A percentile compares a stretch with the other conserved stretches of the same genome.
Conservation (phyloP, 2,329 filamentous ascomycete genomes). For the Ceratocystis alfenasii region DNA sequence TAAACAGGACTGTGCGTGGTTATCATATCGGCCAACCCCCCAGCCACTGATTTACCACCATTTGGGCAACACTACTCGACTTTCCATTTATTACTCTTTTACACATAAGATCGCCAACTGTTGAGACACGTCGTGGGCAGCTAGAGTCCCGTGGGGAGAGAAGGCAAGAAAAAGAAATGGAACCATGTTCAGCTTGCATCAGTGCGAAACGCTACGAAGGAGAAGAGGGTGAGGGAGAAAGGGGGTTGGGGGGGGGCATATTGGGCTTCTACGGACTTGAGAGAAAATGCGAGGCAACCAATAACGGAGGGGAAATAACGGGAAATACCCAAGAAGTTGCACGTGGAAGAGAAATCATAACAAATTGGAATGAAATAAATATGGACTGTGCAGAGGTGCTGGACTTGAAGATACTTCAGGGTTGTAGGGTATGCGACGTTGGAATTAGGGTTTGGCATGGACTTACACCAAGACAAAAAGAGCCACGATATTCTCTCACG, state of each 20-base stretch:
- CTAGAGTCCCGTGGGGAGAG: neutral
- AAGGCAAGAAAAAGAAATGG: constrained; percentile 6
- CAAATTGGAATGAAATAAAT: too few relatives aligned
- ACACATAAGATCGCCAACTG: constrained; percentile 2
- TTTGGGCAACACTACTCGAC: neutral
- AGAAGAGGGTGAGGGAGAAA: neutral
- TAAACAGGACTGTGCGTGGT: neutral
- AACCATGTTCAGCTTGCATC: constrained; percentile 12
- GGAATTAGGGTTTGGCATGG: neutral
- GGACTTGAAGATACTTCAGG: neutral
- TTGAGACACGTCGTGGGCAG: constrained; percentile 8
- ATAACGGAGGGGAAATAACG: neutral
- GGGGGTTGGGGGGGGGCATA: neutral
- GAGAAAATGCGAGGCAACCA: neutral
- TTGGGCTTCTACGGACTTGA: neutral
- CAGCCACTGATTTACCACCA: neutral
- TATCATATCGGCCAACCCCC: neutral
- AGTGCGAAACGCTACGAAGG: constrained; percentile 8
- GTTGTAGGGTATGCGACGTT: neutral
- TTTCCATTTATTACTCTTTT: constrained; percentile 2
- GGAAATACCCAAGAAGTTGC: neutral
- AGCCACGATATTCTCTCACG: neutral
- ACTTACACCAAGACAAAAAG: neutral
- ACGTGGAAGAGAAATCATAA: constrained; percentile 3
- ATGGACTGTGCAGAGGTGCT: neutral